A percentile compares a stretch with the other conserved stretches of the same genome.
Conservation (phyloP, 73 alveolate species). For the Paramecium octaurelia region DNA sequence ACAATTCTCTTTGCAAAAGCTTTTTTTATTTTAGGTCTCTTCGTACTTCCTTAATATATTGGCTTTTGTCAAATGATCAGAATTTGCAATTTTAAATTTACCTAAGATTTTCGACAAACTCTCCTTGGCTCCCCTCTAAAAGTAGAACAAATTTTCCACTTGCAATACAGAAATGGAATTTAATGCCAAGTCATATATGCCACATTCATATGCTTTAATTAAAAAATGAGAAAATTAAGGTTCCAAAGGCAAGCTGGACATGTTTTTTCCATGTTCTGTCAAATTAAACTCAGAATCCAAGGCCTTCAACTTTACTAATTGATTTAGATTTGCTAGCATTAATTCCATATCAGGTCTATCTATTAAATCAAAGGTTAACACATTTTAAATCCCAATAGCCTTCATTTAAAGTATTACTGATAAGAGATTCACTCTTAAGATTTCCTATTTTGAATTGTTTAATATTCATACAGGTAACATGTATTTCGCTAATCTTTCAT, state of each 20-base stretch:
- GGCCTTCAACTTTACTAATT: constrained; percentile 70
- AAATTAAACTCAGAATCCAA: constrained; percentile 63
- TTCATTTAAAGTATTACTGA: constrained; percentile 75
- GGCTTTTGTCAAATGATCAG: constrained; percentile 90
- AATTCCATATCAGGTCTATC: constrained; percentile 90
- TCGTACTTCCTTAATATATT: constrained; percentile 73
- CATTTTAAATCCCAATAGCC: constrained; percentile 85
- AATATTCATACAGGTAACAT: constrained; percentile 55
- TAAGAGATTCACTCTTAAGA: constrained; percentile 71
- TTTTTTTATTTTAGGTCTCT: constrained; percentile 72
- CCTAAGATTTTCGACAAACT: constrained; percentile 75
- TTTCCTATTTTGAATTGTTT: constrained; percentile 65
- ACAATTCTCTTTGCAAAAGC: constrained; percentile 85
- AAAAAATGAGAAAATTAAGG: constrained; percentile 80
- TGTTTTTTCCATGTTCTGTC: constrained; percentile 71
- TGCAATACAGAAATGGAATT: constrained; percentile 80
- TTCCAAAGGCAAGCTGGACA: constrained; percentile 91
- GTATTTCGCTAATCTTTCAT: constrained; percentile 61
- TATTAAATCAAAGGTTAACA: constrained; percentile 83
- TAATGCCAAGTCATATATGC: constrained; percentile 70
- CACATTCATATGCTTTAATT: constrained; percentile 56
- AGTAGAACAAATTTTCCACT: constrained; percentile 88
- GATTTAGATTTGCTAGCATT: constrained; percentile 71
- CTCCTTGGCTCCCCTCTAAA: constrained; percentile 68
- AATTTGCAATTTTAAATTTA: constrained; percentile 75